Conservation (phyloP, 2,329 filamentous ascomycete genomes). For the Phaeomoniella chlamydospora region DNA sequence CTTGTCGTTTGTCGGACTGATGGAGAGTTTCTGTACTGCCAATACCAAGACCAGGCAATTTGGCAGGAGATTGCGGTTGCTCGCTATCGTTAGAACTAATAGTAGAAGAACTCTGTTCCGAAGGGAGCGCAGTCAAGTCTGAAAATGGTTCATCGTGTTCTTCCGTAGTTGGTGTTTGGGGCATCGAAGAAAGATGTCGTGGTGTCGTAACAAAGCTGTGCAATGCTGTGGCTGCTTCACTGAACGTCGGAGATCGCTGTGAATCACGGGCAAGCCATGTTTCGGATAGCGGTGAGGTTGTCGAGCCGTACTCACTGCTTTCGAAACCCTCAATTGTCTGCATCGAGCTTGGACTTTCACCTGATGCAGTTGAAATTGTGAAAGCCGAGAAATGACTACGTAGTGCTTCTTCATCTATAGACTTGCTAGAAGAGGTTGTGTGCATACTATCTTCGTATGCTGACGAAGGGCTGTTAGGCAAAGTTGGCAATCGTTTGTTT, state of each 20-base stretch:
- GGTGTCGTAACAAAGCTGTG: neutral
- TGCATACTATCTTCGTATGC: slow-evolving; percentile 12
- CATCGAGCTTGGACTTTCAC: slow-evolving; percentile 1
- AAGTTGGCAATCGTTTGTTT: slow-evolving; percentile 27
- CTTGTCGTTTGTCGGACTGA: slow-evolving; percentile 1
- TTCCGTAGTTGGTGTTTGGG: neutral
- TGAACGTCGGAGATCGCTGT: neutral
- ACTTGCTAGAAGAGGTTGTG: slow-evolving; percentile 3
- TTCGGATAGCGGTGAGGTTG: neutral
- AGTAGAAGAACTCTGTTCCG: slow-evolving; percentile 19
- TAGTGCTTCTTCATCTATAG: slow-evolving; percentile 5
- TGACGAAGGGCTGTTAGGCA: slow-evolving; percentile 30
- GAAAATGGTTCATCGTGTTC: neutral
- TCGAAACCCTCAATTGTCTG: neutral
- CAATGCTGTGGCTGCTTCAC: neutral
- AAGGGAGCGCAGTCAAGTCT: slow-evolving; percentile 10
- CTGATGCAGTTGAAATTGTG: slow-evolving; percentile 10
- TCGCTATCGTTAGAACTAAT: slow-evolving; percentile 19
- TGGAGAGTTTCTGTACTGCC: slow-evolving; percentile 1
- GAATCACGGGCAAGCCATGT: neutral
- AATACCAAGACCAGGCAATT: slow-evolving; percentile 7
- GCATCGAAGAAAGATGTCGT: neutral
- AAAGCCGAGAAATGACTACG: slow-evolving; percentile 12
- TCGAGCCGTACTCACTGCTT: too few species aligned
- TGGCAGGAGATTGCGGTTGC: slow-evolving; percentile 15